phyloP scores from a whole-genome alignment of 129 eudicot species.

The sunflower (Helianthus annuus) region HanXRQr2.0-SUNRISE NC_035436.2:5052051-5052550 shows the following conservation, averaged over 20 bases:
- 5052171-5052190: conserved; percentile 66
- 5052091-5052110: too few species aligned
- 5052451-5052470: background rate
- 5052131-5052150: conserved; percentile 41
- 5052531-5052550: too few species aligned
- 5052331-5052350: too few species aligned
- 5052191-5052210: conserved; percentile 77
- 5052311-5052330: background rate
- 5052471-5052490: background rate
- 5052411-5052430: too few species aligned
- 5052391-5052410: too few species aligned
- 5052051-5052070: too few species aligned
- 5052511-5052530: too few species aligned
- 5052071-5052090: too few species aligned
- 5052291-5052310: background rate
- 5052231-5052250: conserved; percentile 16
- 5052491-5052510: background rate
- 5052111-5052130: background rate
- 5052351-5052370: too few species aligned
- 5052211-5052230: conserved; percentile 47
- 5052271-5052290: too few species aligned
- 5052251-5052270: background rate
- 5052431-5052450: too few species aligned
- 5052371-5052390: too few species aligned
- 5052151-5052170: conserved; percentile 58